These are phyloP conservation scores for Nothophaeocryptopus gaeumannii DNA, from an alignment of 2,329 filamentous ascomycete genomes.

Conservation along the genomic window DNA sequence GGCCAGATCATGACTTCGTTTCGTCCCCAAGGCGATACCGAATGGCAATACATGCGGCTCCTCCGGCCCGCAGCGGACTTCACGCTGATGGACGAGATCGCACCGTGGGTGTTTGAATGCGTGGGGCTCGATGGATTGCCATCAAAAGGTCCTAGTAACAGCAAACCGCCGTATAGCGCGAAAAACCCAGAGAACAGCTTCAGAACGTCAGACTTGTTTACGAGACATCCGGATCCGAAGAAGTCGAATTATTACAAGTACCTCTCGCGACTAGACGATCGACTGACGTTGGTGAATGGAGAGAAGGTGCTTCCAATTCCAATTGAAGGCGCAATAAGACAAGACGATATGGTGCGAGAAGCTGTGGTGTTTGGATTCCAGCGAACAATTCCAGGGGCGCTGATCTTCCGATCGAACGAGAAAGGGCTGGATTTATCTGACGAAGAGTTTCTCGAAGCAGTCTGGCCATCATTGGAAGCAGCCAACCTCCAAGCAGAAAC, in stretches of 20 bases:
- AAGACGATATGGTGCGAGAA: constrained; percentile 54
- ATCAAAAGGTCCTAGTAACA: constrained; percentile 43
- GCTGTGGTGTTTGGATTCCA: constrained; percentile 58
- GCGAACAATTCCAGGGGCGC: constrained; percentile 51
- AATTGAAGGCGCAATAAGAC: constrained; percentile 55
- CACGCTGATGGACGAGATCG: constrained; percentile 36
- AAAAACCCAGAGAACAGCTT: constrained; percentile 47
- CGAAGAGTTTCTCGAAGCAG: constrained; percentile 46
- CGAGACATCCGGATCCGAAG: constrained; percentile 38
- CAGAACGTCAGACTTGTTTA: constrained; percentile 51
- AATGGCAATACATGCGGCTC: constrained; percentile 58
- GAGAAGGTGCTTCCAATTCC: constrained; percentile 51
- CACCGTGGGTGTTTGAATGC: constrained; percentile 42
- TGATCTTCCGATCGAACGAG: constrained; percentile 52
- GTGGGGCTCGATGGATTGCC: constrained; percentile 38
- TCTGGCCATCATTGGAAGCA: constrained; percentile 52
- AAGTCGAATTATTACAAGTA: constrained; percentile 49
- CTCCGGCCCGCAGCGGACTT: constrained; percentile 32
- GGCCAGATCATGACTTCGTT: constrained; percentile 62
- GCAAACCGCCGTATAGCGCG: constrained; percentile 32
- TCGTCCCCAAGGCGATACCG: constrained; percentile 52
- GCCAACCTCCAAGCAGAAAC: constrained; percentile 52
- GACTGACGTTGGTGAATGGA: constrained; percentile 48
- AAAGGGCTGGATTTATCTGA: constrained; percentile 42
- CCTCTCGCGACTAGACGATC: constrained; percentile 47